Evolutionary conservation across 768 basidiomycete genomes (phyloP).

Genomic region (Russula sp.): DNA sequence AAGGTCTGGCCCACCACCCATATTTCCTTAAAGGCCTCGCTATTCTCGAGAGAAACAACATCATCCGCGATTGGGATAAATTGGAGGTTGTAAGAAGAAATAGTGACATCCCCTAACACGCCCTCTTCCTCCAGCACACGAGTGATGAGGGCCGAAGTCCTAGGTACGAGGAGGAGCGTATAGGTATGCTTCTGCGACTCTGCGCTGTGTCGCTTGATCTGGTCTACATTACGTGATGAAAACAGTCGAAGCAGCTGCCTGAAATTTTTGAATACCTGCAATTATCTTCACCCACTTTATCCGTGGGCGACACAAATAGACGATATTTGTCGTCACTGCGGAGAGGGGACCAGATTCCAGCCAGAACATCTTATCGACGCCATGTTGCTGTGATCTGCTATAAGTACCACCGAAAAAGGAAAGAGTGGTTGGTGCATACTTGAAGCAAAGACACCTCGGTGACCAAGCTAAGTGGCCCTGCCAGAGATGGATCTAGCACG

Average conservation of each 20-base stretch:
- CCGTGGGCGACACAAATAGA: constrained; percentile 87
- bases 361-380: constrained; percentile 99
- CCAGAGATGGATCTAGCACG: constrained; percentile 80
- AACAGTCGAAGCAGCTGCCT: not conserved
- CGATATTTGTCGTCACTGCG: constrained; percentile 78
- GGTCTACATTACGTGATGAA: constrained; percentile 51
- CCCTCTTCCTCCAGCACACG: constrained; percentile 91
- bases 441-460: constrained; percentile 91
- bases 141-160: constrained; percentile 78
- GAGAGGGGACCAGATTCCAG: constrained; percentile 82
- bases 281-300: constrained; percentile 84
- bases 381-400: constrained; percentile 70
- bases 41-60: constrained; percentile 83
- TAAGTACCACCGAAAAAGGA: not conserved
- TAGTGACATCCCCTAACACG: constrained; percentile 90
- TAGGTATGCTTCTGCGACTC: constrained; percentile 75
- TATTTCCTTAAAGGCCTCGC: constrained; percentile 78
- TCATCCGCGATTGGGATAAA: constrained; percentile 93
- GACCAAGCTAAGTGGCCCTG: constrained; percentile 90
- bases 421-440: constrained; percentile 37
- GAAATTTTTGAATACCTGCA: constrained; percentile 56
- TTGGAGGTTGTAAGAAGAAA: constrained; percentile 84
- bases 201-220: constrained; percentile 75
- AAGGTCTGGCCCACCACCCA: constrained; percentile 63
- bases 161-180: constrained; percentile 81